phyloP scores from a whole-genome alignment of 768 basidiomycete genomes.

The Lactifluus rugatus region DNA sequence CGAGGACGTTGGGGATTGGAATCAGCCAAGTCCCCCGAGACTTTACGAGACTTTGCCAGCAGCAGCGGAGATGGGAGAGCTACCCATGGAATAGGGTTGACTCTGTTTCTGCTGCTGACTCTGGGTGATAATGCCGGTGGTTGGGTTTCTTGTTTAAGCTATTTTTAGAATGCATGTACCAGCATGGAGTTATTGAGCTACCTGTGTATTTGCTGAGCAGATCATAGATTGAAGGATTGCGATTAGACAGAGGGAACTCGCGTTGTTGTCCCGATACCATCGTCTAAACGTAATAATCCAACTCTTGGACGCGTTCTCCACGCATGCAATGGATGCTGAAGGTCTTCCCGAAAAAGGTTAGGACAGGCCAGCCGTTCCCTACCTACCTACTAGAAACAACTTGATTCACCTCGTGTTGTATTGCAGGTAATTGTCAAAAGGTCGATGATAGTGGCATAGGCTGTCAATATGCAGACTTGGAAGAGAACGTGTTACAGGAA shows the following conservation, averaged over 20 bases:
- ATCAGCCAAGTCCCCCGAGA: conserved; percentile 41
- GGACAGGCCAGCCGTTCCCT: not conserved
- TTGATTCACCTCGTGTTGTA: not conserved
- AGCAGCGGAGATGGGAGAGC: not conserved
- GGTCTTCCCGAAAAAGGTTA: not conserved
- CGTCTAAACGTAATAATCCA: too few species aligned
- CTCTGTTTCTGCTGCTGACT: not conserved
- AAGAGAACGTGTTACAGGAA: not conserved
- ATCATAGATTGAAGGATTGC: too few species aligned
- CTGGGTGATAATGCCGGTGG: not conserved
- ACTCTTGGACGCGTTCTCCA: not conserved
- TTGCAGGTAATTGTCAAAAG: not conserved
- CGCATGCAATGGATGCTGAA: too few species aligned
- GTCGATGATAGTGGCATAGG: not conserved
- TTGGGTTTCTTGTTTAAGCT: not conserved
- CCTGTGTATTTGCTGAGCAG: too few species aligned
- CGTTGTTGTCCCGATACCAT: too few species aligned
- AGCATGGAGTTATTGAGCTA: too few species aligned
- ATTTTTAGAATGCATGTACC: too few species aligned
- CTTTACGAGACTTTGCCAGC: not conserved
- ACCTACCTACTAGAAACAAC: not conserved
- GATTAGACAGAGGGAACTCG: too few species aligned
- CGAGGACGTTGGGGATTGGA: conserved; percentile 90
- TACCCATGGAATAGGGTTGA: not conserved
- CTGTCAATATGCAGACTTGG: not conserved